Evolutionary conservation across 106 monocot genomes (phyloP), one percentile per base, ranked within the genome.

Genomic region (Chionographis japonica): DNA sequence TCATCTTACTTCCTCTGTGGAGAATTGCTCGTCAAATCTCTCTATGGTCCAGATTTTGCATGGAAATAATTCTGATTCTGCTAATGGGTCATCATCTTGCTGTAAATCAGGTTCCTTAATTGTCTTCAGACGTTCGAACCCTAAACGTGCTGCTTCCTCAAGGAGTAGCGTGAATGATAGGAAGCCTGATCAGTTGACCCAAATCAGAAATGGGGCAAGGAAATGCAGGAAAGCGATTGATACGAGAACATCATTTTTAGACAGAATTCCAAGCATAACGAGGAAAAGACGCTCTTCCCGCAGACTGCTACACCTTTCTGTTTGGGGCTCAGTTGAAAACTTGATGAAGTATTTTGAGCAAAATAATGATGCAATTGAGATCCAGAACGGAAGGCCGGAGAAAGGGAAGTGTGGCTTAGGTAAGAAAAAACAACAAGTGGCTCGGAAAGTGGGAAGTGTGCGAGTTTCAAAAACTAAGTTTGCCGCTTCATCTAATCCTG

Each of bases 81-180:
- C 18, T 68, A 70, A 63, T 4, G 20, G 39, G 42, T 36, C n/a
- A 9, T 37, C 69, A 54, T n/a, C 54, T 69, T 69, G 16, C 61
- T 63, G 63, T 58, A 74, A 77, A 41, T 54, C 74, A 43, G 41
- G 58, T 54, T 6, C 77, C 3, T 35, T 69, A 42, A 52, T 62
- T 60, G 58, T 71, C 36, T 71, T 72, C n/a, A 88, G 80, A 51
- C 88, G 92, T 12, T 65, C 68, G 12, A 93, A 93, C 65, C 88
- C 88, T 50, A 86, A 76, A 69, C 80, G 88, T 36, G 78, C 67
- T 57, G 88, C 86, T 37, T 83, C 85, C 0, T 75, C 58, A 27
- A 78, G 67, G 63, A 75, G 38, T 41, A 68, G 16, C 52, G 49
- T 66, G 52, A 58, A 39, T 76, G 61, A 63, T 56, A 51, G n/a